Base-by-base conservation (phyloP, 2,329 filamentous ascomycete genomes). In the Curvularia lunata region DNA sequence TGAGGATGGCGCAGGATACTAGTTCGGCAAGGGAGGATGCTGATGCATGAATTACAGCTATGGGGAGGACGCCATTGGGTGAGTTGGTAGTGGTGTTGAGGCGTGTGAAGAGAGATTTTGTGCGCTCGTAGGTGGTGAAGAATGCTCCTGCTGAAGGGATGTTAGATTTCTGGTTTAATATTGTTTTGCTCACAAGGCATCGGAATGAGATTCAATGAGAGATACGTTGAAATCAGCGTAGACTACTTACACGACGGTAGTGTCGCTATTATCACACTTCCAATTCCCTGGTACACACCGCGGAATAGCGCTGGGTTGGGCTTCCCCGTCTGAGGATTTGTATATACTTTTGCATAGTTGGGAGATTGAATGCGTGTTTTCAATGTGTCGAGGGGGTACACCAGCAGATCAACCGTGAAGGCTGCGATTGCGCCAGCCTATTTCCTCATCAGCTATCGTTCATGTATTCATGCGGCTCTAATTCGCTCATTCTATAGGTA, bases 361-460 rank as follows among this genome's bases (percentile, higher is more conserved):
- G 87, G 88, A 52, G 89, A 92, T 74, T 96, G 92, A 47, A 91
- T 84, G 9, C 92, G 86, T 7, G 92, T 97, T 75, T 97, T 97
- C 69, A 97, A 82, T 0, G 92, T 97, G 74, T 97, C 93, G 16
- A 97, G 82, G 0, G 92, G 93, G 70, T 95, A 96, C 34, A 97
- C 86, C 16, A 96, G 81, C 48, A 96, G 81, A 75, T 97, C 92
- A 55, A 97, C 90, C 1, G 89, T 89, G 73, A 96, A 92, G 25
- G 92, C 93, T 62, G 92, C 92, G 52, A 90, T 84, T 52, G 91
- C 92, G 54, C 92, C 92, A 46, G 92, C 91, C 91, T 95, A 32
- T 42, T 16, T 32, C 4, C 32, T 30, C 19, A n/a, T 32, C 5
- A 32, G 9, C 19, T 4, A 8, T 27, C 5, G 5, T 49, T 28